Conservation (phyloP, 164 flowering plant species). For the Aristolochia contorta region DNA sequence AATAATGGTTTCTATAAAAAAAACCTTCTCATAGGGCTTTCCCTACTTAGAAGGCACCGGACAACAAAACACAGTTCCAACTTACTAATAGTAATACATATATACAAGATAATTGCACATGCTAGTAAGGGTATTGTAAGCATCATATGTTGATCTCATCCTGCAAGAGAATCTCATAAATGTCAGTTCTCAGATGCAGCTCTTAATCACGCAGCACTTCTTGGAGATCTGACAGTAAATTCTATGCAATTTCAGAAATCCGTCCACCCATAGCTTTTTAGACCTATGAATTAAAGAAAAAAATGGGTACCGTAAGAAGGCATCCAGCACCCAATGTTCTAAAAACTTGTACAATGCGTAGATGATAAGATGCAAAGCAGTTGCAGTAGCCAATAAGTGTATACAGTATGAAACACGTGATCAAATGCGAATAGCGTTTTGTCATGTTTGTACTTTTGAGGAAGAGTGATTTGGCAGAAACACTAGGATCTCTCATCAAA, state of each 20-base stretch:
- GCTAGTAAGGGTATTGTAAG: too few species aligned
- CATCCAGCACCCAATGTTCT: background rate
- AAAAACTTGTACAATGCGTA: background rate
- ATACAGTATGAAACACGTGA: too few species aligned
- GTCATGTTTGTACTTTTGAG: too few species aligned
- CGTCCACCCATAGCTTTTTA: conserved; percentile 90
- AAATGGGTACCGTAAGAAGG: background rate
- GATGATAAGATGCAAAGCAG: background rate
- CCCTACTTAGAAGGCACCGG: too few species aligned
- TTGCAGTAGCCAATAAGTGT: background rate
- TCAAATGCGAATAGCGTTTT: too few species aligned
- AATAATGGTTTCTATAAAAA: too few species aligned
- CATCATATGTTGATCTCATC: conserved; percentile 36
- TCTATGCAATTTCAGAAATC: conserved; percentile 49
- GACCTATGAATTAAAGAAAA: conserved; percentile 40
- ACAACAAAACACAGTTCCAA: too few species aligned
- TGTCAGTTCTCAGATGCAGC: conserved; percentile 79
- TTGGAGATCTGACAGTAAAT: conserved; percentile 75
- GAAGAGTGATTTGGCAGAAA: too few species aligned
- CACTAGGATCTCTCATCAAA: too few species aligned
- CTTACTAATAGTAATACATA: too few species aligned
- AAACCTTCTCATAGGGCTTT: too few species aligned
- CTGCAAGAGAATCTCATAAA: conserved; percentile 88
- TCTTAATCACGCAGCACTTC: conserved; percentile 98
- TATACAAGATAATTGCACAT: too few species aligned